Evolutionary conservation across 805 yeast genomes (phyloP).

Genomic region (Candida gorgasii): DNA sequence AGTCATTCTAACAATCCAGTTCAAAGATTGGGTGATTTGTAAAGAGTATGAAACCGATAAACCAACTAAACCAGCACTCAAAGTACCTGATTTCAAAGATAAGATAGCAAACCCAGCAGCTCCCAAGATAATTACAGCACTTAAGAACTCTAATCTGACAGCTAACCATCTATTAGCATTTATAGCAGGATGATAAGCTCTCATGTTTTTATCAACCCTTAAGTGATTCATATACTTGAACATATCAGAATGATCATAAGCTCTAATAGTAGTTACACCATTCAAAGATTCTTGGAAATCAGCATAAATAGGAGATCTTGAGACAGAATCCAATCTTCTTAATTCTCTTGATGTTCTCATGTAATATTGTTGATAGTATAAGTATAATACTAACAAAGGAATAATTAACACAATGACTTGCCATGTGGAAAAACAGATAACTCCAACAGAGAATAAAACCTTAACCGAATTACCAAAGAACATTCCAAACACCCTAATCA

Average conservation of each 20-base stretch:
- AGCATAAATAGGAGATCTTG: constrained; percentile 79
- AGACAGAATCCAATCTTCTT: constrained; percentile 78
- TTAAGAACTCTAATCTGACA: constrained; percentile 87
- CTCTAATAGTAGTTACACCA: constrained; percentile 76
- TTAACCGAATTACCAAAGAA: constrained; percentile 62
- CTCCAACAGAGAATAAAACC: constrained; percentile 73
- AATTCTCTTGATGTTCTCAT: constrained; percentile 77
- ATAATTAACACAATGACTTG: constrained; percentile 69
- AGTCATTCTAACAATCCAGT: constrained; percentile 98
- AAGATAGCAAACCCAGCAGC: constrained; percentile 82
- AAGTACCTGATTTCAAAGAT: constrained; percentile 63
- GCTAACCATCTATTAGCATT: constrained; percentile 98
- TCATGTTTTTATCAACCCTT: constrained; percentile 82
- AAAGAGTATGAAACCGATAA: constrained; percentile 89
- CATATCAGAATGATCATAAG: constrained; percentile 65
- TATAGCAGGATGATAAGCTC: constrained; percentile 89
- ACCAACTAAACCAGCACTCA: constrained; percentile 93
- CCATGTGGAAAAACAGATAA: constrained; percentile 88
- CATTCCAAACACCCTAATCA: constrained; percentile 69
- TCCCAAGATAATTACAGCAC: constrained; percentile 82
- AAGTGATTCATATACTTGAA: constrained; percentile 64
- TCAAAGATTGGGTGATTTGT: constrained; percentile 88
- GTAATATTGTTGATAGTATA: constrained; percentile 75
- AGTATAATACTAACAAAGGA: constrained; percentile 68
- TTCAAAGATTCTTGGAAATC: constrained; percentile 81